A percentile compares a stretch with the other conserved stretches of the same genome.
Conservation (phyloP, 331 rosid genomes). For the Erythrophleum ivorense region DNA sequence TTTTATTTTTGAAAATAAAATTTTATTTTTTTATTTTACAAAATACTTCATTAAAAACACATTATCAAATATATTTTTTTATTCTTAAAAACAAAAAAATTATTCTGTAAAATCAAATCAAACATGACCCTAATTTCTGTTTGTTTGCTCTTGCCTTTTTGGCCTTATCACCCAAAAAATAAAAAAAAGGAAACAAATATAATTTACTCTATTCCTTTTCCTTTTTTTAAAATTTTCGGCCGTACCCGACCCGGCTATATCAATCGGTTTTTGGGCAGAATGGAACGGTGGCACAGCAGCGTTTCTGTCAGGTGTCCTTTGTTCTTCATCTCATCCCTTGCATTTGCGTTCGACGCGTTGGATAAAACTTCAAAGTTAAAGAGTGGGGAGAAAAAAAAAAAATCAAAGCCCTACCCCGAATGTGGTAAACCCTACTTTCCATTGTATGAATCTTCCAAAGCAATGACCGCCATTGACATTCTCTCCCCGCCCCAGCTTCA, state of each 20-base stretch:
- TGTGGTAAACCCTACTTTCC: constrained; percentile 19
- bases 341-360: background rate
- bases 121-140: no score
- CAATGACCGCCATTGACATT: constrained; percentile 54
- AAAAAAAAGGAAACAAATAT: no score
- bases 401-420: background rate
- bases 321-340: background rate
- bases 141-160: no score
- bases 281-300: background rate
- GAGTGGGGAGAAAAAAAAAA: no score
- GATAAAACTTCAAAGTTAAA: constrained; percentile 6
- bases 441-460: constrained; percentile 36
- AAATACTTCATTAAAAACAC: no score
- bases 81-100: no score
- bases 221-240: background rate
- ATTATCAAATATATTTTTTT: no score
- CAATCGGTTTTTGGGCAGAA: background rate
- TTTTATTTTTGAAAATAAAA: no score
- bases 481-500: constrained; percentile 56
- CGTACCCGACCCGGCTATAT: background rate
- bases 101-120: no score
- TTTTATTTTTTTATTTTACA: no score
- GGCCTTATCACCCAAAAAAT: no score
- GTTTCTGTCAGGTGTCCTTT: background rate
- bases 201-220: no score